Evolutionary conservation across 805 yeast genomes (phyloP).

Genomic region (Candida coquimbonensis): DNA sequence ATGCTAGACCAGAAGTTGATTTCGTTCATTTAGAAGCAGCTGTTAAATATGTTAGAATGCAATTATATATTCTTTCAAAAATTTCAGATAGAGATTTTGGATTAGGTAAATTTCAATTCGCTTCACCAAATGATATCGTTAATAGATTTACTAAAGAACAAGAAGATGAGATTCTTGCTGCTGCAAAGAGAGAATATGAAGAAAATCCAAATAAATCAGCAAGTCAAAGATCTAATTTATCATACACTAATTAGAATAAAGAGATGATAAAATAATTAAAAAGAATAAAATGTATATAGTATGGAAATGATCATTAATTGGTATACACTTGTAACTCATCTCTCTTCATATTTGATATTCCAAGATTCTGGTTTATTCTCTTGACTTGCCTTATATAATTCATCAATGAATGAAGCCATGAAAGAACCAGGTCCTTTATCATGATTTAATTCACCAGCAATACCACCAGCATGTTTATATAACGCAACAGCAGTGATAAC

Average conservation of each 20-base stretch:
- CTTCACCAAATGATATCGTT: constrained; percentile 75
- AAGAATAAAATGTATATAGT: neutral
- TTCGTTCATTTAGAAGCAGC: constrained; percentile 78
- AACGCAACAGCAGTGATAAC: constrained; percentile 12
- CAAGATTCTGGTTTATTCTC: constrained; percentile 6
- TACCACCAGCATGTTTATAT: constrained; percentile 13
- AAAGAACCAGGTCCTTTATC: constrained; percentile 13
- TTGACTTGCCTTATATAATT: constrained; percentile 2
- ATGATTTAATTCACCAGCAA: constrained; percentile 9
- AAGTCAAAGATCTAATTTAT: constrained; percentile 47
- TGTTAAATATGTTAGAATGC: constrained; percentile 86
- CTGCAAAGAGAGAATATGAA: constrained; percentile 43
- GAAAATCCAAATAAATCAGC: constrained; percentile 42
- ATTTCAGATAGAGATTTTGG: constrained; percentile 91
- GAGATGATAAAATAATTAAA: neutral
- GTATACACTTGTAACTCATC: neutral
- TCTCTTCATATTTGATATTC: constrained; percentile 1
- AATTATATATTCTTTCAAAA: constrained; percentile 77
- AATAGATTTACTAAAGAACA: constrained; percentile 63
- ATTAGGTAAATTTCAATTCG: constrained; percentile 79
- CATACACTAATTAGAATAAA: constrained; percentile 37
- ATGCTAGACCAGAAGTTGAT: constrained; percentile 76
- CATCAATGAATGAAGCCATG: constrained; percentile 9
- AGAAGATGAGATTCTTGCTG: constrained; percentile 43
- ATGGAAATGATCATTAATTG: neutral